phyloP scores from a whole-genome alignment of 2,329 filamentous ascomycete genomes.

The Stachybotrys chlorohalonatus region DNA sequence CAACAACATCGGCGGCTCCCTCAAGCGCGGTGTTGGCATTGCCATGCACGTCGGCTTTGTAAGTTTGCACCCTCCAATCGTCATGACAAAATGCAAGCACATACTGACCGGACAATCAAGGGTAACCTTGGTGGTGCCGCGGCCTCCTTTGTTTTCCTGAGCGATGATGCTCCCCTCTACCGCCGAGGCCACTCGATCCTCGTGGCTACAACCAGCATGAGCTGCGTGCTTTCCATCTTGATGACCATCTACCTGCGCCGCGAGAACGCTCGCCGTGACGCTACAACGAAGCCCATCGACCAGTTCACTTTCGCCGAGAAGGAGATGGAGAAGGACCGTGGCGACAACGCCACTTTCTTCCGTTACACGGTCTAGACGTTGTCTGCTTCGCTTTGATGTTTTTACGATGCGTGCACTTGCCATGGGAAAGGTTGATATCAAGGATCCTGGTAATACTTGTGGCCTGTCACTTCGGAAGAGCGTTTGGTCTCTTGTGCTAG shows the following conservation, averaged over 20 bases:
- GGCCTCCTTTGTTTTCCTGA: constrained; percentile 23
- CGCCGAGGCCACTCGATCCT: constrained; percentile 51
- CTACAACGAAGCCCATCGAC: constrained; percentile 32
- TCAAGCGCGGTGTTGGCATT: constrained; percentile 46
- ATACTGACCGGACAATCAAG: constrained; percentile 13
- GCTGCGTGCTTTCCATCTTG: constrained; percentile 36
- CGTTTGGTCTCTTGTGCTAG: not conserved
- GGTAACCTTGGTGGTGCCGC: constrained; percentile 27
- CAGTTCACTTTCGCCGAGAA: constrained; percentile 47
- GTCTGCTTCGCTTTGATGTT: not conserved
- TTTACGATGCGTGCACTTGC: not conserved
- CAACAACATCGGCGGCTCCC: constrained; percentile 47
- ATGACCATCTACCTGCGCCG: constrained; percentile 49
- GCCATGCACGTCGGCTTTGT: constrained; percentile 43
- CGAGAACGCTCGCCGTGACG: constrained; percentile 47
- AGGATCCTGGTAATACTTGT: not conserved
- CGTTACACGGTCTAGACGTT: constrained; percentile 37
- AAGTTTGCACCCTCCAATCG: constrained; percentile 6
- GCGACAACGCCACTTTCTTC: constrained; percentile 49
- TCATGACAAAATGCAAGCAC: not conserved
- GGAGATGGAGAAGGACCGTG: constrained; percentile 39
- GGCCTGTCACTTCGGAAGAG: not conserved
- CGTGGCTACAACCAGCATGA: constrained; percentile 44
- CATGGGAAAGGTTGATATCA: not conserved
- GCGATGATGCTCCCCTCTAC: constrained; percentile 42